Evolutionary conservation across 441 rosid species (phyloP), one percentile per base, ranked within the genome.

Genomic region (Brassica hybrid): DNA sequence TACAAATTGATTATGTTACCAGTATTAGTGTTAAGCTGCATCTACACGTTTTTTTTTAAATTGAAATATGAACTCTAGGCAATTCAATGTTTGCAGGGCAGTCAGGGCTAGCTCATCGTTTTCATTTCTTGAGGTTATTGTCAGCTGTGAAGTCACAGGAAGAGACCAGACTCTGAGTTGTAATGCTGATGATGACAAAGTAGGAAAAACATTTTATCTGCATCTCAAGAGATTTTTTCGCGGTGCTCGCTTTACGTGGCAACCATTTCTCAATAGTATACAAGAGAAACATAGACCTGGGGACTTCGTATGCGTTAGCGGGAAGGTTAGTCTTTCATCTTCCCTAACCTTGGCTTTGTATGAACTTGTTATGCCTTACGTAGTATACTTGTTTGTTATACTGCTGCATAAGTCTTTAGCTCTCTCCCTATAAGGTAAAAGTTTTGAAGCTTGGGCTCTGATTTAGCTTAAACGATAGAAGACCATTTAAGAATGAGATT

Each of bases 191-290:
- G 78, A 78, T 77, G 73, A 18, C 4, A 38, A 71, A 65, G 81
- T 56, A 74, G 85, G 76, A 69, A 90, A 78, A 84, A 82, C 74
- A 58, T 86, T 96, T 69, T 89, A 84, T 84, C 81, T 93, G 84
- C 99, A 94, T 86, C 86, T 96, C 58, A 96, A 94, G 88, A 93
- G 87, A 77, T 96, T 81, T 81, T 96, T 92, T 48, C 83, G 97
- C 30, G 99, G 99, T 62, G 54, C 93, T 73, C 98, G 96, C 76
- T 96, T 89, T 77, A 81, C 97, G 23, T 79, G 79, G 84, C 87
- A 73, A 69, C 85, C 91, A 81, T 93, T 96, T 86, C 94, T 96
- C 58, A 86, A 74, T 81, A 76, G 83, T 73, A 77, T 94, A 70
- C 82, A 88, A 80, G 88, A 58, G 77, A 91, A 89, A 79, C 85